Evolutionary conservation across 2,329 filamentous ascomycete genomes (phyloP).

Genomic region (Talaromyces pinophilus): DNA sequence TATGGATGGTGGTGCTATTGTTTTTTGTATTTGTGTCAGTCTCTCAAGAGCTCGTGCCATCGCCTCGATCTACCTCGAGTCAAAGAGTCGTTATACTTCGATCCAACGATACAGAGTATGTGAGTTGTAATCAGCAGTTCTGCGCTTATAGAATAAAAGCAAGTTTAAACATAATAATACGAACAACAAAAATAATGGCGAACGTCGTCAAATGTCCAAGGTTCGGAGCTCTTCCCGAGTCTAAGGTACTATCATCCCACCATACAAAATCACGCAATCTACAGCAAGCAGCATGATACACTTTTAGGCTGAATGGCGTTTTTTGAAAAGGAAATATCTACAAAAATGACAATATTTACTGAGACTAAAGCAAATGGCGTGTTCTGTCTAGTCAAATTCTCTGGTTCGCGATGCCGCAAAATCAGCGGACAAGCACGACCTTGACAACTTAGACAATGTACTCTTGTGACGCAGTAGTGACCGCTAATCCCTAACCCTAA

Average conservation of each 20-base stretch:
- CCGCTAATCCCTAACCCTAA: not conserved
- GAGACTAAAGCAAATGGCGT: not conserved
- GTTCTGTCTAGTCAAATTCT: not conserved
- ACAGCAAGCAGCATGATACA: not conserved
- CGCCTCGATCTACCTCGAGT: not conserved
- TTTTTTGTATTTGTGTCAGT: conserved; percentile 21
- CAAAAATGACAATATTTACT: not conserved
- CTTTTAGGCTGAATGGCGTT: conserved; percentile 15
- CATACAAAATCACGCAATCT: conserved; percentile 11
- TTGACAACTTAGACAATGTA: not conserved
- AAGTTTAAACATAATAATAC: not conserved
- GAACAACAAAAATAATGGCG: not conserved
- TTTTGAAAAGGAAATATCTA: not conserved
- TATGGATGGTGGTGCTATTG: conserved; percentile 11
- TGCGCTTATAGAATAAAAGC: not conserved
- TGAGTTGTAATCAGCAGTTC: not conserved
- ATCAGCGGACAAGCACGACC: not conserved
- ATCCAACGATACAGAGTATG: not conserved
- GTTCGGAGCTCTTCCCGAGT: not conserved
- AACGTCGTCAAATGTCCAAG: not conserved
- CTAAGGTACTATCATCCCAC: not conserved
- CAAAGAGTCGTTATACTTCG: not conserved
- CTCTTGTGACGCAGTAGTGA: not conserved
- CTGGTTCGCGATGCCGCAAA: not conserved
- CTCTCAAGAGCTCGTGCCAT: conserved; percentile 22